phyloP scores from a whole-genome alignment of 2,329 filamentous ascomycete species.

The Cytospora paraplurivora region DNA sequence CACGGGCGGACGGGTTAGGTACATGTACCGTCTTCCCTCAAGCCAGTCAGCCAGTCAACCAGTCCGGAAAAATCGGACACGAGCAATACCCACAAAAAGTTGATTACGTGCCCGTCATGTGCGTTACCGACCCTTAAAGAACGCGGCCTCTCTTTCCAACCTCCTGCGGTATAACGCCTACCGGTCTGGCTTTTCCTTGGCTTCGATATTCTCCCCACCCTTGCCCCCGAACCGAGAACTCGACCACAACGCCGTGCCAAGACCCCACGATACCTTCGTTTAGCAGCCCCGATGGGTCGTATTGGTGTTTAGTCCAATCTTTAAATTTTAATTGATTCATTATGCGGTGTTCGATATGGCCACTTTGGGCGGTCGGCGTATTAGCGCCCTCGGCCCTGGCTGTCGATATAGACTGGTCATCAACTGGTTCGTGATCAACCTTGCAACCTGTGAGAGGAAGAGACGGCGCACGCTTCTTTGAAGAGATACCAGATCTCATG shows the following conservation, averaged over 20 bases:
- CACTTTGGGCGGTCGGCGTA: slow-evolving; percentile 17
- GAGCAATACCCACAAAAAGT: slow-evolving; percentile 15
- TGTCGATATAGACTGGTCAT: slow-evolving; percentile 27
- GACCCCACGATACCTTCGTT: slow-evolving; percentile 5
- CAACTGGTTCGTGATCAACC: slow-evolving; percentile 19
- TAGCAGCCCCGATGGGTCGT: slow-evolving; percentile 10
- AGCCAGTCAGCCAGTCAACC: slow-evolving; percentile 6
- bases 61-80: slow-evolving; percentile 7
- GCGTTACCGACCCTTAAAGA: slow-evolving; percentile 18
- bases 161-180: slow-evolving; percentile 1
- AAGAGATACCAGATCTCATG: background rate
- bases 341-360: slow-evolving; percentile 25
- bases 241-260: slow-evolving; percentile 10
- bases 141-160: slow-evolving; percentile 11
- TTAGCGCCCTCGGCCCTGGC: slow-evolving; percentile 15
- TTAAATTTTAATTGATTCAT: background rate
- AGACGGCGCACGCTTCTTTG: background rate
- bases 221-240: background rate
- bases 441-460: background rate
- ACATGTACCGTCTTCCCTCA: no score
- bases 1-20: no score
- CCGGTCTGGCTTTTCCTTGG: slow-evolving; percentile 27
- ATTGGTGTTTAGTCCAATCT: slow-evolving; percentile 11
- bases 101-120: slow-evolving; percentile 18
- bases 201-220: slow-evolving; percentile 20